Evolutionary conservation across 2,329 filamentous ascomycete species (phyloP).

Genomic region (Claviceps sp.): DNA sequence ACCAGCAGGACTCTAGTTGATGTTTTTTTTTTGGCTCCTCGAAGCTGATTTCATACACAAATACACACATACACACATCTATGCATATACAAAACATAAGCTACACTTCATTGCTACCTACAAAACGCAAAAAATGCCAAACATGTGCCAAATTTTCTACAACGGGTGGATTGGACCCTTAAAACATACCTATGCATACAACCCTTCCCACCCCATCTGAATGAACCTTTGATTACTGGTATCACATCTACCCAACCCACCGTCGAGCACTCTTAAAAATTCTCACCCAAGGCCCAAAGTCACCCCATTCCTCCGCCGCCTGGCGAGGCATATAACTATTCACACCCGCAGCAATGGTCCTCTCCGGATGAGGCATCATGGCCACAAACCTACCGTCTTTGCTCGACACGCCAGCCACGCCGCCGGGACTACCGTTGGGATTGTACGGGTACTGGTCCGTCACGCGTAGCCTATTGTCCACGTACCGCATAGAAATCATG

Average conservation of each 20-base stretch:
- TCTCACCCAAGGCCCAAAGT: constrained; percentile 72
- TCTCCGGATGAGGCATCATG: constrained; percentile 88
- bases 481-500: constrained; percentile 67
- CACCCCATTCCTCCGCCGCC: constrained; percentile 55
- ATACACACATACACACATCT: too few species aligned
- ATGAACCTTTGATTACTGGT: too few species aligned
- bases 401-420: constrained; percentile 68
- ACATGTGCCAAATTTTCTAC: too few species aligned
- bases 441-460: constrained; percentile 84
- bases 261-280: constrained; percentile 78
- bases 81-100: too few species aligned
- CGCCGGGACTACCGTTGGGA: constrained; percentile 68
- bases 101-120: too few species aligned
- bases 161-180: too few species aligned
- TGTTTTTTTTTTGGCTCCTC: too few species aligned
- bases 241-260: constrained; percentile 58
- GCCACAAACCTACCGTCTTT: constrained; percentile 69
- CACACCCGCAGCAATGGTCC: constrained; percentile 71
- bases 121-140: too few species aligned
- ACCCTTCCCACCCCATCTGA: too few species aligned
- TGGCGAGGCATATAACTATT: constrained; percentile 56
- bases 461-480: constrained; percentile 62
- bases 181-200: too few species aligned
- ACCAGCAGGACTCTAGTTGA: too few species aligned
- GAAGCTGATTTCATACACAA: too few species aligned